These are phyloP conservation scores for Claviceps paspali DNA, from an alignment of 2,329 filamentous ascomycete species.

Conservation along the genomic window DNA sequence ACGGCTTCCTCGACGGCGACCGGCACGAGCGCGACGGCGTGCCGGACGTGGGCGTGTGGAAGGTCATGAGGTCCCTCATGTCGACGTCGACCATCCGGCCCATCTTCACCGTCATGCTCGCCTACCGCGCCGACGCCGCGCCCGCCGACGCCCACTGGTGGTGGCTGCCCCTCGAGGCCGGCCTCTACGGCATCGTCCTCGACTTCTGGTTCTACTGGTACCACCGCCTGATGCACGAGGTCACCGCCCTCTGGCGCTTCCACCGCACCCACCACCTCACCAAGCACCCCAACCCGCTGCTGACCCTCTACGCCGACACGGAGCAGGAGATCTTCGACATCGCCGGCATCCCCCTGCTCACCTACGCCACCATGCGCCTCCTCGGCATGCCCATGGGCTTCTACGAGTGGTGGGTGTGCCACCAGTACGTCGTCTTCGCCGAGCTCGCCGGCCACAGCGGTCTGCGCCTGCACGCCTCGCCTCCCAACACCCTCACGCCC, in stretches of 20 bases:
- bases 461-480: conserved; percentile 22
- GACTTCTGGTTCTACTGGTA: conserved; percentile 29
- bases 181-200: conserved; percentile 10
- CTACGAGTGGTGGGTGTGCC: conserved; percentile 30
- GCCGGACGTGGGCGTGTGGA: conserved; percentile 22
- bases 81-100: no score
- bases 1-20: conserved; percentile 29
- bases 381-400: conserved; percentile 26
- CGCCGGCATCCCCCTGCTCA: conserved; percentile 22
- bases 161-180: conserved; percentile 21
- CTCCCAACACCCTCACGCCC: conserved; percentile 16
- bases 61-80: conserved; percentile 20
- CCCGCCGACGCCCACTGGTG: conserved; percentile 14
- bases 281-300: conserved; percentile 22
- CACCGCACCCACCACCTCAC: conserved; percentile 29
- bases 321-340: conserved; percentile 28
- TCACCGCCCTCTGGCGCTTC: conserved; percentile 24
- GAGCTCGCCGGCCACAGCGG: conserved; percentile 24
- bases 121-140: no score
- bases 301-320: conserved; percentile 20
- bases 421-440: conserved; percentile 25
- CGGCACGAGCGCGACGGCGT: conserved; percentile 14
- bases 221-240: conserved; percentile 24
- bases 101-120: no score
- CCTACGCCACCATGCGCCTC: conserved; percentile 18